phyloP scores from a whole-genome alignment of 2,329 filamentous ascomycete species.

The Cercospora nicotianae region DNA sequence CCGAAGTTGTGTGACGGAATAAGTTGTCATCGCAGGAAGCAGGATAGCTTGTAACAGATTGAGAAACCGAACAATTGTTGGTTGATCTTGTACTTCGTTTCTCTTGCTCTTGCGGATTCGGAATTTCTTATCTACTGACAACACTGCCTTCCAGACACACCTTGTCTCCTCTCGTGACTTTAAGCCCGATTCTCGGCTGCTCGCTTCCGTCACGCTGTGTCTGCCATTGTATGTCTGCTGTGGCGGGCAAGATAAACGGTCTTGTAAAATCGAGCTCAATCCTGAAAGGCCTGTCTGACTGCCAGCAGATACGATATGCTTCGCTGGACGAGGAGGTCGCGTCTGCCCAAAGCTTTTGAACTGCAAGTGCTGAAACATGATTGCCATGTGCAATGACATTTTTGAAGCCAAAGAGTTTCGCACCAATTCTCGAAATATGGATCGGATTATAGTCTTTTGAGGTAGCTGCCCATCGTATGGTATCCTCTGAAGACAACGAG shows the following conservation, averaged over 20 bases:
- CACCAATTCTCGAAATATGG: conserved; percentile 20
- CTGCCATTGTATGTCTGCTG: conserved; percentile 6
- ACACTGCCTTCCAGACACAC: conserved; percentile 7
- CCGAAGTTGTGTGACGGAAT: background rate
- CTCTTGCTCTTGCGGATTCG: background rate
- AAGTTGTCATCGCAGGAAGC: background rate
- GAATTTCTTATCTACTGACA: background rate
- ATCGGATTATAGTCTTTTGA: conserved; percentile 29
- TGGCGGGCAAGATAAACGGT: conserved; percentile 17
- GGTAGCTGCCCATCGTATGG: conserved; percentile 20
- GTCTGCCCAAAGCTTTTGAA: conserved; percentile 13
- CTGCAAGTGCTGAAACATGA: conserved; percentile 22
- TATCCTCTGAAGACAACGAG: conserved; percentile 11
- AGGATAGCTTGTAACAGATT: background rate
- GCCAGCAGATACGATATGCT: conserved; percentile 9
- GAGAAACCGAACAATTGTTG: background rate
- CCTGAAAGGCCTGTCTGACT: background rate
- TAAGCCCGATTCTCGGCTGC: background rate
- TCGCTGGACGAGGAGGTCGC: background rate
- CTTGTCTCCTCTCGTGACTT: conserved; percentile 3
- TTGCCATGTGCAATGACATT: conserved; percentile 27
- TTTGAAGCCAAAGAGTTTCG: conserved; percentile 24
- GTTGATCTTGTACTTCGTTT: background rate
- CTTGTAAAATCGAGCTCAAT: conserved; percentile 17
- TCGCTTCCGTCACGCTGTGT: background rate